Evolutionary conservation across 1,139 yeast genomes (phyloP), one percentile per base, ranked within the genome.

Genomic region (Yamadazyma sp.): DNA sequence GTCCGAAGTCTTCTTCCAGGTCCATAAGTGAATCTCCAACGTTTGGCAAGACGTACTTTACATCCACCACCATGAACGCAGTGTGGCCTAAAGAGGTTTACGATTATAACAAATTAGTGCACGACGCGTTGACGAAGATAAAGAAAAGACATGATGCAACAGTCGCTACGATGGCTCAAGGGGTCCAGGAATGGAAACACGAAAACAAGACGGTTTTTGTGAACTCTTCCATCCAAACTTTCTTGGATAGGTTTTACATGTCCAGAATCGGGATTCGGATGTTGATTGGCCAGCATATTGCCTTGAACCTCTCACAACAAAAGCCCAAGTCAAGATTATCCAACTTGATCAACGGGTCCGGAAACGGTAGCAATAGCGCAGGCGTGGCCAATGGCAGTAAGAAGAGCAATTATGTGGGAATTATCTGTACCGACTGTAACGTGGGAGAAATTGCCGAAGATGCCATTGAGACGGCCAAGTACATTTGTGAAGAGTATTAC

Each of bases 141-240:
- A 88, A 88, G 56, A 78, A 77, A 52, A 72, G 96, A 38, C 96
- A 89, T 58, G 96, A 89, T 62, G 95, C 96, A 2, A 91, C 95
- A 0, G 96, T 89, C 10, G 86, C 95, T 9, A 88, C 96, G 0
- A 84, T 89, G 61, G 96, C 96, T 1, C 91, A 87, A 53, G 96
- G 96, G 15, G 95, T 88, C 8, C 82, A 84, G 54, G 95, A 87
- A 62, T 89, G 96, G 96, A 88, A 88, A 56, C 60, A 53, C 44
- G 77, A 71, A 49, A 75, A 74, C 52, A 67, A 67, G 50, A 70
- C 71, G 2, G 64, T 69, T 30, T 68, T 56, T 49, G 79, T 71
- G 29, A 82, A 81, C 51, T 77, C 87, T 24, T 75, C 81, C 16
- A 80, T 87, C 36, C 95, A 87, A 59, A 75, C 83, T 11, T 87